A percentile compares a stretch with the other conserved stretches of the same genome.
Conservation (phyloP, 2,329 filamentous ascomycete species). For the Scorias spongiosa region DNA sequence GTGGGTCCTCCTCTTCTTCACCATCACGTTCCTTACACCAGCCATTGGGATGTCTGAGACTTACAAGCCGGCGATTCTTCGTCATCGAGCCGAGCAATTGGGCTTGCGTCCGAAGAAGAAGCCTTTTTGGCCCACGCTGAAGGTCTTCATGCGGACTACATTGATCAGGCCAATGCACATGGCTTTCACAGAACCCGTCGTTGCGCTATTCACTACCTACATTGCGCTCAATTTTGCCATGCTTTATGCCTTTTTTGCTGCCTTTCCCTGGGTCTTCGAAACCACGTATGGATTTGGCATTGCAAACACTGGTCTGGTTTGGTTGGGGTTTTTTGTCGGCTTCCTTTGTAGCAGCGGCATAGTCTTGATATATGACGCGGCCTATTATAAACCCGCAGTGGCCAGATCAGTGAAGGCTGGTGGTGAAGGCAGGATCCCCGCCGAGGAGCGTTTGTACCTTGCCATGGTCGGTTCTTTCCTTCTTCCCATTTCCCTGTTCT, state of each 20-base stretch:
- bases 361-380: constrained; percentile 7
- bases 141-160: constrained; percentile 11
- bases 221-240: constrained; percentile 16
- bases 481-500: constrained; percentile 15
- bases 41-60: constrained; percentile 37
- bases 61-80: constrained; percentile 33
- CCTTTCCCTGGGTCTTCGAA: constrained; percentile 20
- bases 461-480: constrained; percentile 7
- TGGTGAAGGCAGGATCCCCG: background rate
- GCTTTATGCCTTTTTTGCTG: constrained; percentile 27
- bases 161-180: constrained; percentile 14
- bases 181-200: constrained; percentile 14
- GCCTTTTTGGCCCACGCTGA: constrained; percentile 28
- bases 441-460: constrained; percentile 9
- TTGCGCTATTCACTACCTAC: constrained; percentile 16
- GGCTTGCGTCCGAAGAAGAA: constrained; percentile 33
- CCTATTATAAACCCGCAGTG: background rate
- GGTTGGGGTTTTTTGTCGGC: constrained; percentile 12
- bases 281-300: constrained; percentile 11
- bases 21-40: constrained; percentile 28
- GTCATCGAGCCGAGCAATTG: constrained; percentile 31
- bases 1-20: constrained; percentile 30
- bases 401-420: background rate
- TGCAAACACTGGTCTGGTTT: constrained; percentile 14
- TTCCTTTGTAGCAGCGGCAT: constrained; percentile 8